phyloP scores from a whole-genome alignment of 148 eudicot genomes.

The Euryodendron excelsum region DNA sequence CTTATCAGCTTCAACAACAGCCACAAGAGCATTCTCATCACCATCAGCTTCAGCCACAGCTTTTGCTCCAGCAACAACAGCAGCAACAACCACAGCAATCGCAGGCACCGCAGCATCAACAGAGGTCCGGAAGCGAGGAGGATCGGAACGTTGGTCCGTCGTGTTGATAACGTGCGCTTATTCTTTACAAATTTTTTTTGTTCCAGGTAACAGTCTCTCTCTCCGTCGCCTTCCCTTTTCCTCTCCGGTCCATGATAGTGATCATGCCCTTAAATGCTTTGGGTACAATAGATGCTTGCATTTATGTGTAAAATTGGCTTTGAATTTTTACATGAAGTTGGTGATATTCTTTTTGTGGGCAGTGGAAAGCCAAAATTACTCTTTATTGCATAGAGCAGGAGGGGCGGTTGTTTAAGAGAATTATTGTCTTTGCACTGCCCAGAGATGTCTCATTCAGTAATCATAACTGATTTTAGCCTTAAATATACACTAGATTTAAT shows the following conservation, averaged over 20 bases:
- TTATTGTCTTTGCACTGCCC: constrained; percentile 45
- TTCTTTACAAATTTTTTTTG: constrained; percentile 17
- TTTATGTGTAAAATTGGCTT: not conserved
- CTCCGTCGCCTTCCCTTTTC: not conserved
- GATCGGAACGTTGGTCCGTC: constrained; percentile 40
- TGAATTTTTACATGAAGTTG: not conserved
- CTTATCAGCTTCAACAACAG: constrained; percentile 44
- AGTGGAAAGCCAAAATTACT: constrained; percentile 23
- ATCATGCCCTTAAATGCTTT: not conserved
- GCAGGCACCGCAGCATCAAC: constrained; percentile 20
- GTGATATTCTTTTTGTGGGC: constrained; percentile 6
- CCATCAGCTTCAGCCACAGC: constrained; percentile 28
- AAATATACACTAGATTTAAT: not conserved
- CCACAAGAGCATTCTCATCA: constrained; percentile 26
- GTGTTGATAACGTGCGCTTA: constrained; percentile 17
- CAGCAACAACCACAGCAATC: constrained; percentile 27
- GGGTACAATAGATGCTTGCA: not conserved
- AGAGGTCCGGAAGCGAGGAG: constrained; percentile 42
- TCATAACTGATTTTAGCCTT: constrained; percentile 20
- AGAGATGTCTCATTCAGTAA: constrained; percentile 43
- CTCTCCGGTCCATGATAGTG: not conserved
- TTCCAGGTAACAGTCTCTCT: constrained; percentile 24
- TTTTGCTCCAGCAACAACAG: constrained; percentile 36
- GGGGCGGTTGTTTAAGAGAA: constrained; percentile 36
- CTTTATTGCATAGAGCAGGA: constrained; percentile 30